Base-by-base conservation (phyloP, 2,329 filamentous ascomycete species). In the Colletotrichum noveboracense region DNA sequence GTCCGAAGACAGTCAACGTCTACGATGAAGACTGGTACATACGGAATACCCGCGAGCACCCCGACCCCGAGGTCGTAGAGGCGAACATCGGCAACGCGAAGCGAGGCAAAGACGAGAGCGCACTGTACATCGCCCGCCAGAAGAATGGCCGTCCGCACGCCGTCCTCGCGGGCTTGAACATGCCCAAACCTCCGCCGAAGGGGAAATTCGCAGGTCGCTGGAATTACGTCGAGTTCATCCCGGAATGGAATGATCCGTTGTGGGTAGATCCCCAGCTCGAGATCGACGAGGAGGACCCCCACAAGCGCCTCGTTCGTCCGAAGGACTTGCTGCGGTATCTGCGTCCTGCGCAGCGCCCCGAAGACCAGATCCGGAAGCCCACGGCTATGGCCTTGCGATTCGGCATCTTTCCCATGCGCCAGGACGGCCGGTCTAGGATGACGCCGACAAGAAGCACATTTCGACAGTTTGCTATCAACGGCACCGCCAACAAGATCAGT, bases 391-490 rank as follows among this genome's bases (percentile, higher is more conserved):
- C 82, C 3, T 38, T 78, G 18, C 77, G 82, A 48, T 84, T 81
- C 43, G 80, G 82, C 18, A 77, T 83, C 7, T 81, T 80, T 48
- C 80, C 80, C 1, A 80, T 77, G 3, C 77, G 80, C 3, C 75
- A 65, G 6, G 81, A 82, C 62, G 82, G 82, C 1, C 79, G 82
- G n/a, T 84, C 82, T 16, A 76, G 80, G 30, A 78, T 81, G 12
- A 82, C 82, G 4, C 82, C 82, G 7, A 82, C 81, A 24, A 76
- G 81, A 66, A 71, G 79, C 12, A 66, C 77, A 18, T 78, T 78
- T 28, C 74, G 79, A 4, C 62, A 72, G 9, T 78, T 79, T 16
- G 55, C 30, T 7, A 38, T 58, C n/a, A 64, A 21, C 8, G 55
- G 74, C 6, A 43, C 77, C 12, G 43, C 67, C 26, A 79, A 14